Conservation (phyloP, 805 yeast genomes). For the Spathaspora sp. region DNA sequence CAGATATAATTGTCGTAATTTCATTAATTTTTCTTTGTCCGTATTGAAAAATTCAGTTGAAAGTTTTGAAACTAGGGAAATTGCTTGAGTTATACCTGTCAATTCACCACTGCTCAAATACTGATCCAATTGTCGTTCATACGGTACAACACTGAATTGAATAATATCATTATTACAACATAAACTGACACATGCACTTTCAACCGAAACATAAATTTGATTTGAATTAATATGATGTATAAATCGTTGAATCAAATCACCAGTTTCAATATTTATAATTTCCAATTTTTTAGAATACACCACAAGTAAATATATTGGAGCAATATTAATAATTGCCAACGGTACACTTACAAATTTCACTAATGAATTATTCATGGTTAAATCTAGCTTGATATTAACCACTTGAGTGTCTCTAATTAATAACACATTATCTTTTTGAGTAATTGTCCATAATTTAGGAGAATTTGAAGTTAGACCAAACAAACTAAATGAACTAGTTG, state of each 20-base stretch:
- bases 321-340: constrained; percentile 18
- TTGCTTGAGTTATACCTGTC: constrained; percentile 30
- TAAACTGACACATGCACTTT: constrained; percentile 11
- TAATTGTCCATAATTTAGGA: constrained; percentile 15
- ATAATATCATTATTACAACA: constrained; percentile 28
- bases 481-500: constrained; percentile 30
- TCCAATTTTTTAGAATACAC: constrained; percentile 31
- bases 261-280: constrained; percentile 30
- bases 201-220: constrained; percentile 13
- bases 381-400: constrained; percentile 11
- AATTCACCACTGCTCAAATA: constrained; percentile 22
- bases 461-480: constrained; percentile 34
- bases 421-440: constrained; percentile 13
- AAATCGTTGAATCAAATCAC: constrained; percentile 32
- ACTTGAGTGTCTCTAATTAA: constrained; percentile 33
- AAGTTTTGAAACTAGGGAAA: constrained; percentile 25
- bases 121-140: constrained; percentile 35
- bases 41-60: constrained; percentile 15
- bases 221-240: constrained; percentile 27
- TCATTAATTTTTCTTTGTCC: constrained; percentile 24
- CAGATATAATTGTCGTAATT: constrained; percentile 31
- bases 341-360: constrained; percentile 26
- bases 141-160: constrained; percentile 24
- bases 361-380: constrained; percentile 11
- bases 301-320: constrained; percentile 31